Conservation (phyloP, 768 basidiomycete genomes). For the Tylopilus plumbeoviolaceoides region DNA sequence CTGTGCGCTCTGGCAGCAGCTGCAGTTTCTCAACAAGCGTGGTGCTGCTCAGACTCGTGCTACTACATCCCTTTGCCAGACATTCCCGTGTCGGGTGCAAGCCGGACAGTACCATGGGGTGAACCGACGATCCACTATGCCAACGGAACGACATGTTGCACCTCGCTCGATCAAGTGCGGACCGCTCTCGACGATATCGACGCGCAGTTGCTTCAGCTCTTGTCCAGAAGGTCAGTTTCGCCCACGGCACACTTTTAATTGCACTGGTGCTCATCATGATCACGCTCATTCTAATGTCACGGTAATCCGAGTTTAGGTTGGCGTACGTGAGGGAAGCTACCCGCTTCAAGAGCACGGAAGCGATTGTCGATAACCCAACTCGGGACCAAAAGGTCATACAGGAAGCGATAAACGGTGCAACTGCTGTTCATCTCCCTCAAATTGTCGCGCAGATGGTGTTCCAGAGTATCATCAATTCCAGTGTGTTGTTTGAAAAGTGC, state of each 20-base stretch:
- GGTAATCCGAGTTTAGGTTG: conserved; percentile 1
- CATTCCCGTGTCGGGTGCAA: conserved; percentile 14
- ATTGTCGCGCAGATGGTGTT: conserved; percentile 6
- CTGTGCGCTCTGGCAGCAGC: not conserved
- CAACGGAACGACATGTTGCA: conserved; percentile 25
- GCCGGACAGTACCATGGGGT: conserved; percentile 22
- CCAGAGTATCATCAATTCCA: no score
- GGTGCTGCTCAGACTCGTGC: conserved; percentile 9
- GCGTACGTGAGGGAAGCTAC: conserved; percentile 24
- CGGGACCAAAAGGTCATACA: conserved; percentile 19
- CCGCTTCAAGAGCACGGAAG: conserved; percentile 22
- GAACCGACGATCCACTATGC: conserved; percentile 13
- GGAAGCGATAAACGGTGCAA: conserved; percentile 16
- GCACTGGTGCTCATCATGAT: not conserved
- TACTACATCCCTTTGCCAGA: conserved; percentile 13
- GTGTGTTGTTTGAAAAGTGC: no score
- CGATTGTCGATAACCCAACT: conserved; percentile 8
- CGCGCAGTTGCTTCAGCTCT: conserved; percentile 15
- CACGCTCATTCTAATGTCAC: not conserved
- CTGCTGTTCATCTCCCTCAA: conserved; percentile 18
- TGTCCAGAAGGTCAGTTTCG: conserved; percentile 15
- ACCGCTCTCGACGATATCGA: conserved; percentile 16
- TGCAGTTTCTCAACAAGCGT: not conserved
- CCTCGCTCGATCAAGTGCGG: conserved; percentile 21
- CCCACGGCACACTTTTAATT: not conserved